Evolutionary conservation across 2,329 filamentous ascomycete species (phyloP).

Genomic region (Hansfordia pulvinata): DNA sequence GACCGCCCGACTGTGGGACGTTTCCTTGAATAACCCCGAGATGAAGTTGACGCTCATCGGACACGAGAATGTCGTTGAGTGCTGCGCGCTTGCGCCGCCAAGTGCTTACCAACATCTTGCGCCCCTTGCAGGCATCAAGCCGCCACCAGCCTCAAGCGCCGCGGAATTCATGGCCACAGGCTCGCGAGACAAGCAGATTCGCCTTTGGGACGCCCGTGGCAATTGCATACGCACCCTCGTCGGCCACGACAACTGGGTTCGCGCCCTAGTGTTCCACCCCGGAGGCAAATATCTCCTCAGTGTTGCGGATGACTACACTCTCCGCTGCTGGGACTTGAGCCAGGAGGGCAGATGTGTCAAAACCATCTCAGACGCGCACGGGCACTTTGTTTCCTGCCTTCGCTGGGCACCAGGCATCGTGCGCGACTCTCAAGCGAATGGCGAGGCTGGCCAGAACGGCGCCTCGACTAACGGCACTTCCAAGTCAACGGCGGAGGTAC

Average conservation of each 20-base stretch:
- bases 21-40: constrained; percentile 54
- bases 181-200: constrained; percentile 80
- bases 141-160: constrained; percentile 57
- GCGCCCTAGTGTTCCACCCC: constrained; percentile 76
- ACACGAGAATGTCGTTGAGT: constrained; percentile 78
- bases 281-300: constrained; percentile 83
- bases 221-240: constrained; percentile 71
- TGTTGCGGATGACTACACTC: constrained; percentile 78
- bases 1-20: constrained; percentile 75
- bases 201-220: constrained; percentile 76
- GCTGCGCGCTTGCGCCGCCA: constrained; percentile 74
- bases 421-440: constrained; percentile 39
- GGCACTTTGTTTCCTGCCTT: constrained; percentile 75
- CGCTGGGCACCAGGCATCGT: constrained; percentile 72
- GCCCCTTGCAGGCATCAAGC: constrained; percentile 64
- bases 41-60: constrained; percentile 69
- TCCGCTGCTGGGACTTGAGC: constrained; percentile 84
- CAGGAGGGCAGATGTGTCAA: constrained; percentile 89
- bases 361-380: constrained; percentile 61
- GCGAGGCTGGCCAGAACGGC: constrained; percentile 25
- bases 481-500: constrained; percentile 35
- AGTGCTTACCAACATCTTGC: constrained; percentile 67
- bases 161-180: constrained; percentile 87
- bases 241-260: constrained; percentile 92
- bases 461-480: constrained; percentile 32